Evolutionary conservation across 2,329 filamentous ascomycete species (phyloP), one percentile per base, ranked within the genome.

Genomic region (Fusarium miscanthi): DNA sequence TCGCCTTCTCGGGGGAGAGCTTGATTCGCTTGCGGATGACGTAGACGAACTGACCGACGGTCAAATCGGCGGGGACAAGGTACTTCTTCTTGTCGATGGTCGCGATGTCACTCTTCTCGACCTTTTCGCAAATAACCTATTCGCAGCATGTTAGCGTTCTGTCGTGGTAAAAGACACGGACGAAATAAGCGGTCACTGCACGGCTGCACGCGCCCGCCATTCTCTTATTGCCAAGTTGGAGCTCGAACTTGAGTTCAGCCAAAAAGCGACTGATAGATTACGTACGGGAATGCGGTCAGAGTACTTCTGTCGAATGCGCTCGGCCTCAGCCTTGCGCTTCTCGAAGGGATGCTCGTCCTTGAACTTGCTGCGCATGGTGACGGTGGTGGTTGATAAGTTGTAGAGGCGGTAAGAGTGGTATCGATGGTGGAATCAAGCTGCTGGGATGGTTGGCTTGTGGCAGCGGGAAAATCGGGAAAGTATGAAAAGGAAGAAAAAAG

Each of bases 81-180:
- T 99, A 99, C 88, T 99, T 99, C 91, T 99, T 99, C 92, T 99
- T 99, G 87, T 99, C 96, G 89, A 99, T 99, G 77, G 96, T 98
- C 69, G 96, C 96, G 79, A 99, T 99, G 82, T 99, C 96, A 71
- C 93, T 97, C 87, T 98, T 98, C 87, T 99, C 96, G 78, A 98
- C 95, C 88, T 98, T 98, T 86, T 98, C 96, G 88, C 96, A 99
- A 83, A 99, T 99, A 74, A 99, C 95, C 95, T 97, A 78, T 77
- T 71, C 8, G 23, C 31, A 38, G 88, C 94, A 98, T 83, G 98
- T 99, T 74, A 99, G 95, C 95, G 97, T 78, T 76, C 68, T 25
- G 17, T 35, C 19, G 30, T 40, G 33, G 63, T 42, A 23, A 25
- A 25, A 51, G 27, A 45, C 35, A 69, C 27, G 19, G 45, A 53